Evolutionary conservation across 257 asterid genomes (phyloP), one percentile per base, ranked within the genome.

Genomic region (Rehmannia glutinosa): DNA sequence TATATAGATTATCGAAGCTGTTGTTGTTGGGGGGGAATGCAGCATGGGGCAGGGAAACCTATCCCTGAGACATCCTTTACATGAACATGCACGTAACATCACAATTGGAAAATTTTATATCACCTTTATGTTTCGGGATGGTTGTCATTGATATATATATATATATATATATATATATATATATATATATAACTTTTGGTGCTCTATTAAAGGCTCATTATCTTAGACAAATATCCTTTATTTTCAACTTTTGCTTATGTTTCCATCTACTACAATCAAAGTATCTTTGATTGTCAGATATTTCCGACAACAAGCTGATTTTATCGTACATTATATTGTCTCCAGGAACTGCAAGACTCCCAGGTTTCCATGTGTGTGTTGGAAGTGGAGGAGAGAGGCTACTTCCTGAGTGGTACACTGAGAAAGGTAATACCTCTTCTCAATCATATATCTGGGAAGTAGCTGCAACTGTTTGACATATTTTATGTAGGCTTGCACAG

Each of bases 351-450:
- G 98, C 97, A 23, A 86, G 98, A 67, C 93, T 93, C 70, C 97
- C 97, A 21, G 98, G 98, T 51, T 93, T 93, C 77, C 97, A 93
- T 67, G 82, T 73, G 8, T 87, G 96, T 64, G 98, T 93, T 82
- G 98, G 98, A 77, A 82, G 98, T 86, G 98, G 98, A 39, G 98
- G 98, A 77, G 98, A 93, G 87, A 85, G 92, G 79, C 87, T 79
- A 41, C 92, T 86, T 68, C 97, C 98, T 21, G 96, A 93, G 71
- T 93, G 98, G 98, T 93, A 93, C 76, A 16, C 94, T 24, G 97
- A 93, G 79, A 90, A 87, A 83, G 97, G 98, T 90, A 77, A 25
- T 23, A 25, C 46, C 42, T 38, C 42, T 16, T 57, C 13, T 9
- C 23, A 24, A 51, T 51, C 65, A 35, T 66, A 30, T 36, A 51